These are phyloP conservation scores for Debaryomyces nepalensis DNA, from an alignment of 1,139 yeast species.

Conservation along the genomic window DNA sequence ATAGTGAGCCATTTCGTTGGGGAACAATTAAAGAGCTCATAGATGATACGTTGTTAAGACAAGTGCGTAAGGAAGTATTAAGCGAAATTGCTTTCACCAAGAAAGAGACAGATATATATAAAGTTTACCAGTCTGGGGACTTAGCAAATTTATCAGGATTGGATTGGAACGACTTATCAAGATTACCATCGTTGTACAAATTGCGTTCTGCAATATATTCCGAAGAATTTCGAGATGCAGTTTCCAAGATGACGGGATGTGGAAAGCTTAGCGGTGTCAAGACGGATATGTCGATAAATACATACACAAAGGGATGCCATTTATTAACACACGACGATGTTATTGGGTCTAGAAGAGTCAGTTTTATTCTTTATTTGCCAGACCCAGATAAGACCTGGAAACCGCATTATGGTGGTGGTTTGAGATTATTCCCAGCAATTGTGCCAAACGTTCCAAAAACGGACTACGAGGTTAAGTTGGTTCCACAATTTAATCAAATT, in stretches of 20 bases:
- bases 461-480: constrained; percentile 69
- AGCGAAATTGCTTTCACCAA: constrained; percentile 85
- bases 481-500: constrained; percentile 94
- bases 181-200: constrained; percentile 74
- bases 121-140: constrained; percentile 94
- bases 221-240: constrained; percentile 75
- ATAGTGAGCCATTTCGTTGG: constrained; percentile 84
- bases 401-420: constrained; percentile 87
- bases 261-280: constrained; percentile 88
- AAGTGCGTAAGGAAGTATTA: constrained; percentile 83
- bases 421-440: constrained; percentile 83
- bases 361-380: constrained; percentile 89
- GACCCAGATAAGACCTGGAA: constrained; percentile 92
- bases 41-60: constrained; percentile 74
- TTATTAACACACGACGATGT: constrained; percentile 96
- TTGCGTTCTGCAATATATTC: constrained; percentile 88
- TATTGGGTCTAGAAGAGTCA: constrained; percentile 91
- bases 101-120: constrained; percentile 96
- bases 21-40: constrained; percentile 78
- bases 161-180: constrained; percentile 71
- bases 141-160: constrained; percentile 90
- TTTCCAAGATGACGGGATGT: constrained; percentile 83
- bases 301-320: constrained; percentile 93
- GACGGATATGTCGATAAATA: constrained; percentile 91
- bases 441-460: constrained; percentile 89